Evolutionary conservation across 257 asterid species (phyloP), one percentile per base, ranked within the genome.

Genomic region (Salvia splendens): DNA sequence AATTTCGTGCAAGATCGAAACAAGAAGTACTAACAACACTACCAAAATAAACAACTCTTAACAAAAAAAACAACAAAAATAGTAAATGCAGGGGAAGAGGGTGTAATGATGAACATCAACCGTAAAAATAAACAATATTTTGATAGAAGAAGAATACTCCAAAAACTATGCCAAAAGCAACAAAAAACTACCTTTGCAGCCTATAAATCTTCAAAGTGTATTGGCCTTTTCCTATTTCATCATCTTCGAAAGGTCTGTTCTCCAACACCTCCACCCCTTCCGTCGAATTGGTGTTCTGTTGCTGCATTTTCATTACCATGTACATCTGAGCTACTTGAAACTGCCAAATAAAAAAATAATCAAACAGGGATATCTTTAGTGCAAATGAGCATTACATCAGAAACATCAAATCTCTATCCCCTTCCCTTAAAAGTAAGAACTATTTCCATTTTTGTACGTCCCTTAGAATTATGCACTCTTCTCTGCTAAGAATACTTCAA

Each of bases 221-320:
- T 78, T 82, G 97, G 32, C 95, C 96, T 79, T 86, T 84, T 43
- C 97, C 96, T 28, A 76, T 76, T 20, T 80, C 87, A 15, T 76
- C 87, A 41, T 92, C 87, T 65, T 89, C 89, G 16, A 92, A 92
- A 33, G 95, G 84, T 60, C 74, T 87, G 74, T 89, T 92, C 79
- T 89, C 96, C 80, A 92, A 71, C 46, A 92, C 81, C 86, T 92
- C 98, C 72, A 92, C 98, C 70, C 98, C 98, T 79, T 92, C 96
- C 14, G 77, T 46, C n/a, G 89, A 88, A 16, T 73, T 67, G 51
- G 95, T 87, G 85, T 64, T 89, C 81, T 92, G 77, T 63, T 87
- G 95, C 84, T 87, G 95, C 98, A 92, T 87, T 84, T 85, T 89
- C 95, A 89, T 87, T 28, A 87, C 86, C 86, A 81, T 82, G 68